phyloP scores from a whole-genome alignment of 1,284 basidiomycete genomes.

The Wolfiporia cocos region DNA sequence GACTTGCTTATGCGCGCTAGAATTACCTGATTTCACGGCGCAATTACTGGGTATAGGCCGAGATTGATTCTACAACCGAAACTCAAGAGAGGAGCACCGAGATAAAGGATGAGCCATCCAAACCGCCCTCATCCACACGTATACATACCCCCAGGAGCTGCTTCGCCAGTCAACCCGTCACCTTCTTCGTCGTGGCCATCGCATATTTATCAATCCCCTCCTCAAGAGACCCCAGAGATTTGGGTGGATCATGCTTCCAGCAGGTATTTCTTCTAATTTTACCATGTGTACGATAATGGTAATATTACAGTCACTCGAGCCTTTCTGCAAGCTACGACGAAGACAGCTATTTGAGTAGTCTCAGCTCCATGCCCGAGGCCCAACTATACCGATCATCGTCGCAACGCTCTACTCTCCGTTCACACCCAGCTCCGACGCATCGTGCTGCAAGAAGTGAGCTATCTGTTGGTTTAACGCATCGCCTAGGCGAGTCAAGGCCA shows the following conservation, averaged over 20 bases:
- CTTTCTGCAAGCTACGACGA: too few relatives aligned
- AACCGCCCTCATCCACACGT: neutral
- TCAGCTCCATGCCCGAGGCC: too few relatives aligned
- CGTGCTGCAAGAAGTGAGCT: constrained; percentile 39
- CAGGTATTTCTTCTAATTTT: too few relatives aligned
- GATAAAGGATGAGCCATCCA: neutral
- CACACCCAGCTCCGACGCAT: constrained; percentile 23
- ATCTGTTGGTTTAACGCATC: constrained; percentile 10
- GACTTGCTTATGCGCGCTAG: too few relatives aligned
- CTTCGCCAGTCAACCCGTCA: neutral
- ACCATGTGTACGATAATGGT: too few relatives aligned
- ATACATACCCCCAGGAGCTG: neutral
- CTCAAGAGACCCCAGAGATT: neutral
- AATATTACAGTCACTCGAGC: too few relatives aligned
- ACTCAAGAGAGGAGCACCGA: too few relatives aligned
- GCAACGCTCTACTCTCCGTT: constrained; percentile 28
- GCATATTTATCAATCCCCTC: neutral
- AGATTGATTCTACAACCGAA: too few relatives aligned
- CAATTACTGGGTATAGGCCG: too few relatives aligned
- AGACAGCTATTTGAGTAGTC: too few relatives aligned
- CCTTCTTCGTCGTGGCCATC: neutral
- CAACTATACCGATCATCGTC: constrained; percentile 46
- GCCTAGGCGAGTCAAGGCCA: constrained; percentile 21
- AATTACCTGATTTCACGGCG: too few relatives aligned
- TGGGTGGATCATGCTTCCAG: too few relatives aligned